Evolutionary conservation across 176 grass and related monocot species (phyloP), one percentile per base, ranked within the genome.

Genomic region (Olyra latifolia): DNA sequence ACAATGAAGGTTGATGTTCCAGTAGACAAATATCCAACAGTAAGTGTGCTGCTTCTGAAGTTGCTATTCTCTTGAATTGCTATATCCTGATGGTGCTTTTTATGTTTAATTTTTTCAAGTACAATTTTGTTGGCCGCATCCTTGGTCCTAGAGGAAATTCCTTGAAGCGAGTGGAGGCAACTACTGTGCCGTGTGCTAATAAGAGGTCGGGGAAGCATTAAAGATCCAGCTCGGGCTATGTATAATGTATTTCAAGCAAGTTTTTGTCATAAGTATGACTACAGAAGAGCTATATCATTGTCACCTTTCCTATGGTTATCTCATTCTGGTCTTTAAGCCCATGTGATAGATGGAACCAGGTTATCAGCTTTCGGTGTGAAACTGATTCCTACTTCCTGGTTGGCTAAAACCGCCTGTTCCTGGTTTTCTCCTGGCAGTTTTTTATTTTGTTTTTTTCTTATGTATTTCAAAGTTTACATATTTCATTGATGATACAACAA

Each of bases 141-240:
- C 86, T 98, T 78, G 95, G 95, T 80, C 95, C 92, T 61, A 92
- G 92, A 95, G 95, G 95, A 50, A 93, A 95, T 92, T 98, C 95
- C 52, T 83, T 98, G 66, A 98, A 98, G 66, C 80, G 95, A 9
- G 95, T 98, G 62, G 95, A 98, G 78, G 95, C 92, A 89, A 95
- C 75, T 71, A 98, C 95, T 8, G 95, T 98, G 95, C 19, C 95
- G 90, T 78, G 92, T 98, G 71, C 86, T 95, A 52, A 98, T 98
- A 81, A 92, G 95, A 89, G 95, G 95, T n/a, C 78, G 84, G 6
- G 95, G 95, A 27, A 98, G 95, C 88, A 95, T 98, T 66, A 98
- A 98, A 93, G 95, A 98, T 88, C 90, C 90, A 83, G 54, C 91
- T 73, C 72, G 88, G 92, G 95, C 30, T 67, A 48, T 67, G 8